Base-by-base conservation (phyloP, 2,329 filamentous ascomycete species). In the Apiospora saccharicola region DNA sequence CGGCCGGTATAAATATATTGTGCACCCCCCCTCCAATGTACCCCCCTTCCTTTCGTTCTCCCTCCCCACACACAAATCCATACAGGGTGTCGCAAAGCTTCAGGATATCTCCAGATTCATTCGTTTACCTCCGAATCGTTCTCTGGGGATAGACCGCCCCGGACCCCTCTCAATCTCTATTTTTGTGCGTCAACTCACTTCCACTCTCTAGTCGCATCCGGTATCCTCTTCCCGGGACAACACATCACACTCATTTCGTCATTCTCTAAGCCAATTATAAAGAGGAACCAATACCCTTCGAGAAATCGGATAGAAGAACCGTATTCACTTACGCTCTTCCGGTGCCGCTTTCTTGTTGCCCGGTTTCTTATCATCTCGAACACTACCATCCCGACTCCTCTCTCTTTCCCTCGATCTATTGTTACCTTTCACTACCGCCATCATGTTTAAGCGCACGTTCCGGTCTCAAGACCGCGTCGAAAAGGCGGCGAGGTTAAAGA, bases 361-460 rank as follows among this genome's bases (percentile, higher is more conserved):
- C 57, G 57, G 57, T 64, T 64, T 64, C 57, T 75, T 75, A 73
- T 78, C 76, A 76, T 80, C 77, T 75, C 78, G 75, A 75, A 76
- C 72, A 71, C 78, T 74, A 78, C 75, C 78, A 76, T 74, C 77
- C 78, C 79, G 75, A 79, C 77, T 79, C 75, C 79, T 79, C 79
- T 77, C 76, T 75, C 75, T 70, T 75, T 73, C 70, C 71, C 80
- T 75, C 78, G 64, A 72, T 74, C 34, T 49, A 26, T 46, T 41
- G 37, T 41, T 41, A 37, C 14, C 57, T 44, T 34, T 75, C 44
- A 76, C 76, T 64, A 77, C 82, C 83, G 82, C 82, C 82, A 81
- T 82, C 84, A 98, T 98, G 94, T 97, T 98, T 89, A 97, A 95
- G 87, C 94, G 94, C 83, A 95, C 95, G 81, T 95, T 96, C 86